Conservation (phyloP, 306 rosid species). For the Crataegus laevigata region DNA sequence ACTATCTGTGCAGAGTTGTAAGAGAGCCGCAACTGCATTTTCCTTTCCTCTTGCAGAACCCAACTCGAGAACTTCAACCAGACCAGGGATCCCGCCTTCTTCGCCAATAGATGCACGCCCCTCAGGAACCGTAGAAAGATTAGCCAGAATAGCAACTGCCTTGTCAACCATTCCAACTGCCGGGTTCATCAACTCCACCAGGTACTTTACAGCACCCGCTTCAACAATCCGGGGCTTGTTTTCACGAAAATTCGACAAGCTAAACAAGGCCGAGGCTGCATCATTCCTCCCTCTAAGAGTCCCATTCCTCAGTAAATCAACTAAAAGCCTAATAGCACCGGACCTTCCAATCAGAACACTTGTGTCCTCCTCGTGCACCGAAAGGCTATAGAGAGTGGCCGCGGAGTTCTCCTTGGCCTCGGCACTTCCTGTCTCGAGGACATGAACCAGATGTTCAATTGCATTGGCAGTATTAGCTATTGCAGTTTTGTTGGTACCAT, state of each 20-base stretch:
- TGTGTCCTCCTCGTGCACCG: constrained; percentile 72
- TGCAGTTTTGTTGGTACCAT: constrained; percentile 56
- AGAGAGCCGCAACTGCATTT: constrained; percentile 83
- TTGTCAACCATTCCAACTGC: constrained; percentile 89
- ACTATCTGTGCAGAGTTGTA: constrained; percentile 58
- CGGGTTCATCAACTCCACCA: constrained; percentile 89
- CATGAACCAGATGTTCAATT: constrained; percentile 73
- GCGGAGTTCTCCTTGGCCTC: constrained; percentile 92
- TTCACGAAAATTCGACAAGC: constrained; percentile 68
- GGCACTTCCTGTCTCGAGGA: constrained; percentile 66
- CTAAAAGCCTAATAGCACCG: constrained; percentile 72
- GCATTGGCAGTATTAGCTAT: constrained; percentile 63
- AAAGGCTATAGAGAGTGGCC: constrained; percentile 86
- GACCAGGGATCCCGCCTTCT: constrained; percentile 63
- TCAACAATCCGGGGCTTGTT: constrained; percentile 71
- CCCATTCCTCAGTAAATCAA: constrained; percentile 72
- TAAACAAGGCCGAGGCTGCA: constrained; percentile 82
- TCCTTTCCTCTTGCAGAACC: constrained; percentile 89
- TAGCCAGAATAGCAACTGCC: constrained; percentile 79
- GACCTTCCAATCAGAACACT: constrained; percentile 65
- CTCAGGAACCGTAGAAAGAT: constrained; percentile 73
- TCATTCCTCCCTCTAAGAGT: constrained; percentile 88
- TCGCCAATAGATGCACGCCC: constrained; percentile 62
- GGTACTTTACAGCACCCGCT: constrained; percentile 84
- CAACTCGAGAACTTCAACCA: constrained; percentile 88